Evolutionary conservation across 768 basidiomycete genomes (phyloP).

Genomic region (Lentinula boryana): DNA sequence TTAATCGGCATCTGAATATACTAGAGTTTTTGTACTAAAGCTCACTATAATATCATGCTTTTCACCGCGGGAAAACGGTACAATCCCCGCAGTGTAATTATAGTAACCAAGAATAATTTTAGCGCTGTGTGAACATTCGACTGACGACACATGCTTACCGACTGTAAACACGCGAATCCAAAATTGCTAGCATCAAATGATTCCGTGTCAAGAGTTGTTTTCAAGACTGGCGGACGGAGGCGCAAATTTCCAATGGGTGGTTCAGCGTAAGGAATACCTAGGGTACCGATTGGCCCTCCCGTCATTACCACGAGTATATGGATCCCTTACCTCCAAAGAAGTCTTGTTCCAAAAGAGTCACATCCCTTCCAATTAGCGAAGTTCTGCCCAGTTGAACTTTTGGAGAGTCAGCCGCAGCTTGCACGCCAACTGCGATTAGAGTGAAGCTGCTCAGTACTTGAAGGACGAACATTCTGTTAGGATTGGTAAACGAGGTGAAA

Average conservation of each 20-base stretch:
- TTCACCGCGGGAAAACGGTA: too few species aligned
- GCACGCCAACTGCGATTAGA: neutral
- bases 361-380: constrained; percentile 28
- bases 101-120: too few species aligned
- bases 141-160: neutral
- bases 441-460: neutral
- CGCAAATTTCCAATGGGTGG: constrained; percentile 44
- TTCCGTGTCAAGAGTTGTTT: constrained; percentile 26
- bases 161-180: constrained; percentile 45
- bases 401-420: neutral
- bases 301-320: neutral
- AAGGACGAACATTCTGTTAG: neutral
- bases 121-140: constrained; percentile 3
- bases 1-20: too few species aligned
- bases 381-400: constrained; percentile 31
- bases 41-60: too few species aligned
- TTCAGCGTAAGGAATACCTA: constrained; percentile 50
- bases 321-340: constrained; percentile 38
- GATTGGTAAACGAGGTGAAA: neutral
- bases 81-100: too few species aligned
- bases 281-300: constrained; percentile 5
- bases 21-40: too few species aligned
- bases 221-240: constrained; percentile 38
- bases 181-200: constrained; percentile 42
- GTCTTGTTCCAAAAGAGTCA: constrained; percentile 29